Evolutionary conservation across 73 alveolate species (phyloP).

Genomic region (Chromera velia): DNA sequence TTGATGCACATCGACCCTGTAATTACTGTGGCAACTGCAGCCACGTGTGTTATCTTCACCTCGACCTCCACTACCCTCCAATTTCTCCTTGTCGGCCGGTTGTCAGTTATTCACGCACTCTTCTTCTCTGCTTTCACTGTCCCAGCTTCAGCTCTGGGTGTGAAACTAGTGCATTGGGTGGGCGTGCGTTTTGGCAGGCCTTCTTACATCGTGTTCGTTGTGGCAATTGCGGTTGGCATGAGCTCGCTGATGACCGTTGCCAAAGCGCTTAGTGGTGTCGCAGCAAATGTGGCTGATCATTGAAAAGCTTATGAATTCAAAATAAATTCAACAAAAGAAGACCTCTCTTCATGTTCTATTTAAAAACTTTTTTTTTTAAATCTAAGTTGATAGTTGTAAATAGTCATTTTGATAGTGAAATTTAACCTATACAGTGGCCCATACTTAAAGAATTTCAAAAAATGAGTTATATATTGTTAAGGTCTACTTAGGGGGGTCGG

Average conservation of each 20-base stretch:
- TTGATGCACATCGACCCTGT: conserved; percentile 9
- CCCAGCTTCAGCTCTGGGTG: conserved; percentile 2
- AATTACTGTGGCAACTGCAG: conserved; percentile 5
- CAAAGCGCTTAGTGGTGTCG: too few species aligned
- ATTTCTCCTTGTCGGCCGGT: conserved; percentile 3
- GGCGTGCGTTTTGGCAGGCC: neutral
- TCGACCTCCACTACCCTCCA: conserved; percentile 17
- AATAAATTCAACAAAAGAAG: too few species aligned
- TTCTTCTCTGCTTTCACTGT: neutral
- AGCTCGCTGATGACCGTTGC: neutral
- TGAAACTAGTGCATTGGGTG: neutral
- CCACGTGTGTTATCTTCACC: conserved; percentile 19
- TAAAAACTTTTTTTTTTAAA: too few species aligned
- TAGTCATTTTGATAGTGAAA: too few species aligned
- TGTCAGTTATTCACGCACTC: conserved; percentile 2
- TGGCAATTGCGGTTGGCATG: neutral
- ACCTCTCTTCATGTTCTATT: too few species aligned
- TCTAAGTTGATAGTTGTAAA: too few species aligned
- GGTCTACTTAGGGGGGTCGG: too few species aligned
- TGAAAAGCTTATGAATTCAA: too few species aligned
- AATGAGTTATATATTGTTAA: too few species aligned
- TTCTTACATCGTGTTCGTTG: neutral
- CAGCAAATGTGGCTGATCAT: too few species aligned
- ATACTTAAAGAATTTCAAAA: too few species aligned
- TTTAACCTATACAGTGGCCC: too few species aligned